Percentiles rank a stretch among this genome's conserved stretches.
phyloP scores from a whole-genome alignment of 1,284 basidiomycete species.

The Schizophyllum commune region DNA sequence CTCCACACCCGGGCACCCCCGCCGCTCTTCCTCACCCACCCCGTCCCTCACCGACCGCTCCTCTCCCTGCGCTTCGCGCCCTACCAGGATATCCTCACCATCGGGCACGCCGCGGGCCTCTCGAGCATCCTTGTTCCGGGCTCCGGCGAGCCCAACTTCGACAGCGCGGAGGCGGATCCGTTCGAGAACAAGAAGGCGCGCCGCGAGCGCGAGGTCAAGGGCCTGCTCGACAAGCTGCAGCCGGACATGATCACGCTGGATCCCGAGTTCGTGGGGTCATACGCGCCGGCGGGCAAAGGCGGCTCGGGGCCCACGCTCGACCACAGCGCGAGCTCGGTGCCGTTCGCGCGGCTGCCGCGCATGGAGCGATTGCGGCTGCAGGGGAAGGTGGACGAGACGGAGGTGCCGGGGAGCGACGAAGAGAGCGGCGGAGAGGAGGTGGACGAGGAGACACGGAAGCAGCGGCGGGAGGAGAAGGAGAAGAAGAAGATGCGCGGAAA shows the following conservation, averaged over 20 bases:
- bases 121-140: constrained; percentile 88
- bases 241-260: constrained; percentile 93
- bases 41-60: constrained; percentile 63
- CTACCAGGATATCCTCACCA: constrained; percentile 87
- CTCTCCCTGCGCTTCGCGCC: constrained; percentile 77
- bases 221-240: constrained; percentile 90
- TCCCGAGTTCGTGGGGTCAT: constrained; percentile 72
- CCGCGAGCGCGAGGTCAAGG: constrained; percentile 88
- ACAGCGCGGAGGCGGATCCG: constrained; percentile 89
- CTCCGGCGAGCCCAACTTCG: constrained; percentile 91
- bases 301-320: constrained; percentile 16
- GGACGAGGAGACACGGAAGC: constrained; percentile 27
- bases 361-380: constrained; percentile 63
- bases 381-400: constrained; percentile 69
- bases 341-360: constrained; percentile 68
- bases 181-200: constrained; percentile 82
- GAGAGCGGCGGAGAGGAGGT: constrained; percentile 29
- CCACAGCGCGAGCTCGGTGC: constrained; percentile 48
- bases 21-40: constrained; percentile 80
- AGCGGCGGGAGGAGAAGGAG: constrained; percentile 47
- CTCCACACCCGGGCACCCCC: constrained; percentile 50
- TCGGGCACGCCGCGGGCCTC: constrained; percentile 70
- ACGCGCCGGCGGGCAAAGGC: constrained; percentile 51
- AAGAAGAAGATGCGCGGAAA: constrained; percentile 82
- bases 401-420: constrained; percentile 33